A percentile compares a stretch with the other conserved stretches of the same genome.
Evolutionary conservation across 257 asterid species (phyloP).

Genomic region (Solanum verrucosum): DNA sequence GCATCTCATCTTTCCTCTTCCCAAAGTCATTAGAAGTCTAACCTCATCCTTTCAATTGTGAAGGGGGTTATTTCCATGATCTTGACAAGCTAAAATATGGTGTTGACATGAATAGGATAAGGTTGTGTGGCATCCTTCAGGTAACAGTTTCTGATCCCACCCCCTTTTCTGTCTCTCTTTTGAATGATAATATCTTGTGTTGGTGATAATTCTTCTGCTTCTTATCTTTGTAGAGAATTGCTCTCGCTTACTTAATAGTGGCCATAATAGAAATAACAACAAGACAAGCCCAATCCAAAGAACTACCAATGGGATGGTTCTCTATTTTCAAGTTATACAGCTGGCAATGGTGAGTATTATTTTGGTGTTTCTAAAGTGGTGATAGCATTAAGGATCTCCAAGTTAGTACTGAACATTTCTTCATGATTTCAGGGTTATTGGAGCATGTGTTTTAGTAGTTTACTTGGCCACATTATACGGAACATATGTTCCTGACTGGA

Average conservation of each 20-base stretch:
- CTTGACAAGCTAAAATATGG: slow-evolving; percentile 68
- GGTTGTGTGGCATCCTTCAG: slow-evolving; percentile 89
- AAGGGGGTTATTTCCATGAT: slow-evolving; percentile 80
- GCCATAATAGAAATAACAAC: slow-evolving; percentile 47
- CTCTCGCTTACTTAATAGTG: slow-evolving; percentile 63
- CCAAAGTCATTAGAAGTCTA: not conserved
- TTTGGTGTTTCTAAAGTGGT: not conserved
- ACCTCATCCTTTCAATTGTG: not conserved
- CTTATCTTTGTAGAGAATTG: slow-evolving; percentile 49
- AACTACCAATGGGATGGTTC: slow-evolving; percentile 21
- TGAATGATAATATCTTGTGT: not conserved
- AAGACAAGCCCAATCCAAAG: slow-evolving; percentile 18
- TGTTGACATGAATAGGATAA: slow-evolving; percentile 55
- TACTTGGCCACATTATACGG: slow-evolving; percentile 54
- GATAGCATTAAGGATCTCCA: not conserved
- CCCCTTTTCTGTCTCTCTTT: not conserved
- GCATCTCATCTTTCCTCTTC: not conserved
- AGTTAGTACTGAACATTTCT: not conserved
- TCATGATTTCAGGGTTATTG: slow-evolving; percentile 34
- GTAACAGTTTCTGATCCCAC: slow-evolving; percentile 17
- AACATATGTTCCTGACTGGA: slow-evolving; percentile 69
- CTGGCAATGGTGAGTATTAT: slow-evolving; percentile 58
- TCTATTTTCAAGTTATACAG: slow-evolving; percentile 46
- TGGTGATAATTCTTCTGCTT: not conserved
- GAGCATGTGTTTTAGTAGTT: slow-evolving; percentile 35